A percentile compares a stretch with the other conserved stretches of the same genome.
Evolutionary conservation across 345 rosid species (phyloP).

Genomic region (Lepidium africanum): DNA sequence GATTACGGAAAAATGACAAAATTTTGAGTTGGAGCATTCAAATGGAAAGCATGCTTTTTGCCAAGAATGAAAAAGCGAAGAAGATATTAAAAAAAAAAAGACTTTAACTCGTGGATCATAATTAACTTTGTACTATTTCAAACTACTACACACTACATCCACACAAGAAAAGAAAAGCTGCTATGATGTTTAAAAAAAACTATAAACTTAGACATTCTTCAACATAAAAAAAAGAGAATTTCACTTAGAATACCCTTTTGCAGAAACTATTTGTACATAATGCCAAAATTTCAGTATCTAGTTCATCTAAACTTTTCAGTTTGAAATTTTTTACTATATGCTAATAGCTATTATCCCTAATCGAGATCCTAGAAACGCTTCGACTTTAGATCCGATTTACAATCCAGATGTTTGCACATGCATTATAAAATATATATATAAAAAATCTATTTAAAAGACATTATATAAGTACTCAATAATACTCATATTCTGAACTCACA

Average conservation of each 20-base stretch:
- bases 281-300: no score
- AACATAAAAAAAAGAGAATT: no score
- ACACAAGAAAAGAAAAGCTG: no score
- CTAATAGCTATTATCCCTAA: no score
- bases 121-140: no score
- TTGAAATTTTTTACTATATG: no score
- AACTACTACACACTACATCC: no score
- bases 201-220: no score
- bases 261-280: no score
- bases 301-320: neutral
- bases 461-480: neutral
- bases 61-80: neutral
- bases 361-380: slow-evolving; percentile 2
- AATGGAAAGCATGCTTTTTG: no score
- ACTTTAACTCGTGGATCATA: neutral
- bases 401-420: neutral
- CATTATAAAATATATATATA: neutral
- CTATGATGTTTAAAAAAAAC: no score
- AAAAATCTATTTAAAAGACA: neutral
- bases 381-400: neutral
- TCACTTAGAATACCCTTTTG: no score
- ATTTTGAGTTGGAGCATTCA: neutral
- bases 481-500: neutral
- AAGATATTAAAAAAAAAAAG: neutral
- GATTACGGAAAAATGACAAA: neutral